A percentile compares a stretch with the other conserved stretches of the same genome.
phyloP scores from a whole-genome alignment of 139 green algal genomes.

The Tetraselmis striata region DNA sequence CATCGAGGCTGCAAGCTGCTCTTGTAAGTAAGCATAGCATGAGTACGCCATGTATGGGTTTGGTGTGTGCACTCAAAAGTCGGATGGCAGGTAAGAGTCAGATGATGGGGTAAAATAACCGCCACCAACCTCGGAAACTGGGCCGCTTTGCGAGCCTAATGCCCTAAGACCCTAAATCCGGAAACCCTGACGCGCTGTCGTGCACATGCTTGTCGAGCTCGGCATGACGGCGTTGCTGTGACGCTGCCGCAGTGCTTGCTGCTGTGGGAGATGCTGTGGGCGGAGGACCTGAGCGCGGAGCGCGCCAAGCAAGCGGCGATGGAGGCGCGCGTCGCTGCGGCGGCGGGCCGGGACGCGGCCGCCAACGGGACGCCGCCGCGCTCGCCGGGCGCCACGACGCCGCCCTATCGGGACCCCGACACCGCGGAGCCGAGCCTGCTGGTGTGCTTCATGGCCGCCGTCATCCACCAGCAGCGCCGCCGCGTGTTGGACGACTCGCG shows the following conservation, averaged over 20 bases:
- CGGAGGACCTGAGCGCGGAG: constrained; percentile 20
- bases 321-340: background rate
- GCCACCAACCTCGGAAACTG: too few relatives aligned
- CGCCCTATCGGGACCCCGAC: background rate
- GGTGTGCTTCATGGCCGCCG: constrained; percentile 55
- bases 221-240: too few relatives aligned
- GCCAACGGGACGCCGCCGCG: background rate
- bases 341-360: background rate
- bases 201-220: too few relatives aligned
- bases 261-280: constrained; percentile 57
- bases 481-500: constrained; percentile 46
- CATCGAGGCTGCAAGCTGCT: too few relatives aligned
- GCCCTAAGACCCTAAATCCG: too few relatives aligned
- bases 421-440: constrained; percentile 30
- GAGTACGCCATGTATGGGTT: too few relatives aligned
- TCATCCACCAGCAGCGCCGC: constrained; percentile 40
- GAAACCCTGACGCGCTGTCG: too few relatives aligned
- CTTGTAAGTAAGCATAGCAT: too few relatives aligned
- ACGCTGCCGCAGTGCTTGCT: constrained; percentile 28
- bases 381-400: background rate
- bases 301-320: background rate
- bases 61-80: too few relatives aligned
- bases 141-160: too few relatives aligned
- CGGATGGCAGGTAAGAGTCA: too few relatives aligned
- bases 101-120: too few relatives aligned